Percentiles rank a stretch among this genome's conserved stretches.
These are phyloP conservation scores for Leccinum sublutescens DNA, from an alignment of 768 basidiomycete genomes.

Conservation along the genomic window DNA sequence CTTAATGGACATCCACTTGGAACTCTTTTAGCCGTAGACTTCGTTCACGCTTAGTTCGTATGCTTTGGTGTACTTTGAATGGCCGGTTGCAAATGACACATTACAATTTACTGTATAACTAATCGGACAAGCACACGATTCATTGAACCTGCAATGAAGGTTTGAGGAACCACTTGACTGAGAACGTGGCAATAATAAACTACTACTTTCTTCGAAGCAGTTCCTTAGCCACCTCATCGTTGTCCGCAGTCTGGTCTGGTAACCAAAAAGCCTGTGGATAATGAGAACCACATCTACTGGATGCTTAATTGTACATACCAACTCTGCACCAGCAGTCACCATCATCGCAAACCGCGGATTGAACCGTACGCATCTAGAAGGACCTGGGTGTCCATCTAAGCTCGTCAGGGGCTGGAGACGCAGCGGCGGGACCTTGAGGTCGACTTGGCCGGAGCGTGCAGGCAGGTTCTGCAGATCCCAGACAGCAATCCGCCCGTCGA, in stretches of 20 bases:
- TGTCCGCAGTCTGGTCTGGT: slow-evolving; percentile 64
- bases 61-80: not conserved
- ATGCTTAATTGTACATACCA: slow-evolving; percentile 50
- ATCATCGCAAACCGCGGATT: slow-evolving; percentile 91
- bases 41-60: slow-evolving; percentile 3
- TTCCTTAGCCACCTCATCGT: slow-evolving; percentile 69
- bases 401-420: slow-evolving; percentile 48
- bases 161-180: not conserved
- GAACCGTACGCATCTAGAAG: slow-evolving; percentile 82
- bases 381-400: slow-evolving; percentile 80
- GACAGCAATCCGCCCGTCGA: slow-evolving; percentile 79
- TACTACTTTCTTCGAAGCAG: slow-evolving; percentile 54
- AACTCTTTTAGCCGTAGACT: slow-evolving; percentile 7
- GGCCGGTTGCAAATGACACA: slow-evolving; percentile 2
- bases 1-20: not conserved
- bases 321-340: slow-evolving; percentile 75
- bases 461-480: slow-evolving; percentile 83
- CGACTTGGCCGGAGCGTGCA: slow-evolving; percentile 47
- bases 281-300: slow-evolving; percentile 8
- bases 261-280: slow-evolving; percentile 58
- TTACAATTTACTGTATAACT: not conserved
- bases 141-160: not conserved
- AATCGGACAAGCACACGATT: not conserved
- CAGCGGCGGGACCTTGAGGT: slow-evolving; percentile 52
- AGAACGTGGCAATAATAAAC: not conserved